These are phyloP conservation scores for Pichia kudriavzevii DNA, from an alignment of 1,139 yeast genomes.

Conservation along the genomic window DNA sequence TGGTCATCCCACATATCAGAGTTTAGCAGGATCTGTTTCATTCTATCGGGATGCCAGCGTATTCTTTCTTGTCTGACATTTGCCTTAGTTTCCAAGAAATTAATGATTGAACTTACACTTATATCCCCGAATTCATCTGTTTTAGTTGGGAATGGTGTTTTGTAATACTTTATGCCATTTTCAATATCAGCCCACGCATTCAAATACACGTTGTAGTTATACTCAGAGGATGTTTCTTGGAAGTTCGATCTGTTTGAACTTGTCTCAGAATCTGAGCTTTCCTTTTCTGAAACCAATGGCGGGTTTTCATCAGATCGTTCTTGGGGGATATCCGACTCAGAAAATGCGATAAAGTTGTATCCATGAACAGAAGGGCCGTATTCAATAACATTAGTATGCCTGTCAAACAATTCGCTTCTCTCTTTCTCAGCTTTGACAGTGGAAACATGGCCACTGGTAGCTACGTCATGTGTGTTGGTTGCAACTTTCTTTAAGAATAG, in stretches of 20 bases:
- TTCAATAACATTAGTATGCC: constrained; percentile 16
- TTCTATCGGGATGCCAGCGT: constrained; percentile 66
- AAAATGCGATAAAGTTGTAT: constrained; percentile 25
- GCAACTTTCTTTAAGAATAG: too few relatives aligned
- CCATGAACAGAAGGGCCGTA: constrained; percentile 33
- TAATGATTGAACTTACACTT: constrained; percentile 16
- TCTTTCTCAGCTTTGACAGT: too few relatives aligned
- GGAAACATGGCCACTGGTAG: too few relatives aligned
- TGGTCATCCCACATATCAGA: constrained; percentile 4
- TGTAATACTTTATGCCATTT: constrained; percentile 5
- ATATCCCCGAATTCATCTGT: constrained; percentile 17
- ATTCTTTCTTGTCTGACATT: constrained; percentile 43
- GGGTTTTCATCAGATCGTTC: neutral
- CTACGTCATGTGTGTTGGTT: too few relatives aligned
- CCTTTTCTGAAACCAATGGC: constrained; percentile 1
- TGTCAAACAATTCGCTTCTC: too few relatives aligned
- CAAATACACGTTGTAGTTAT: constrained; percentile 24
- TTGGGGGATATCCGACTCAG: constrained; percentile 11
- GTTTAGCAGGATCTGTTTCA: constrained; percentile 21
- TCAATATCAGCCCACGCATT: constrained; percentile 24
- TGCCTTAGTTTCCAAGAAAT: constrained; percentile 22
- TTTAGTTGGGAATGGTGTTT: constrained; percentile 20
- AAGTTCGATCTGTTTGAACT: too few relatives aligned
- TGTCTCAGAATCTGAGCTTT: too few relatives aligned
- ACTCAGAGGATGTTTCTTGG: constrained; percentile 5